These are phyloP conservation scores for Neofusicoccum cordaticola DNA, from an alignment of 2,329 filamentous ascomycete species.

Conservation along the genomic window DNA sequence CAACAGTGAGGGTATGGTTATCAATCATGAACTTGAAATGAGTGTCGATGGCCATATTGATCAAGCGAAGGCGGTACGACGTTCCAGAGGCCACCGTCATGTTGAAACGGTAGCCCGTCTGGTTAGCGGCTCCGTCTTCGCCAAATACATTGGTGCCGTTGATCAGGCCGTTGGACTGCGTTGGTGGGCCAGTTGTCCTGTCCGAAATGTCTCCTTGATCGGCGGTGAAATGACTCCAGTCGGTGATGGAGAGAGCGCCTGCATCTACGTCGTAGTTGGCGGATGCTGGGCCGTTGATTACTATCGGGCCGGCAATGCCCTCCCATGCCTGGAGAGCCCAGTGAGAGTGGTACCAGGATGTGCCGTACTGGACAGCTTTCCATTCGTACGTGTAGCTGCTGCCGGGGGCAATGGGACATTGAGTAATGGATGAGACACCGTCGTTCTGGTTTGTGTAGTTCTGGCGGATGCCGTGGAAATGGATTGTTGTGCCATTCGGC, in stretches of 20 bases:
- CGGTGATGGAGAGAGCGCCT: constrained; percentile 40
- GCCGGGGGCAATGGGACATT: constrained; percentile 31
- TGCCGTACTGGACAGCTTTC: constrained; percentile 44
- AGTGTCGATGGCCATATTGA: constrained; percentile 49
- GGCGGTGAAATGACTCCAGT: constrained; percentile 31
- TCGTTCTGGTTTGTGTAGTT: constrained; percentile 55
- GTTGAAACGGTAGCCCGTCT: constrained; percentile 24
- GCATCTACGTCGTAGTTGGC: constrained; percentile 39
- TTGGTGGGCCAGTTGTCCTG: constrained; percentile 22
- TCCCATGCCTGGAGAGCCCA: constrained; percentile 33
- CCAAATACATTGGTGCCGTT: constrained; percentile 42
- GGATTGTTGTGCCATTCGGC: constrained; percentile 58
- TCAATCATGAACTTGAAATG: constrained; percentile 34
- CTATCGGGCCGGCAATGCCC: constrained; percentile 30
- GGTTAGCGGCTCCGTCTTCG: constrained; percentile 11
- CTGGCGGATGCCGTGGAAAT: constrained; percentile 63
- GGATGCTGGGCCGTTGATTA: constrained; percentile 39
- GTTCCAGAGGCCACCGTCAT: constrained; percentile 44
- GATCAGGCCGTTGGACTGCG: constrained; percentile 46
- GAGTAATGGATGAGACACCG: constrained; percentile 51
- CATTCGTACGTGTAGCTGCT: constrained; percentile 52
- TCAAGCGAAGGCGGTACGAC: constrained; percentile 57
- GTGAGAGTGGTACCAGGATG: constrained; percentile 30
- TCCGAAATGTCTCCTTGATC: constrained; percentile 1
- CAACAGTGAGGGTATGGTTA: constrained; percentile 43